Evolutionary conservation across 176 grass and related monocot species (phyloP).

Genomic region (Oryza meridionalis): DNA sequence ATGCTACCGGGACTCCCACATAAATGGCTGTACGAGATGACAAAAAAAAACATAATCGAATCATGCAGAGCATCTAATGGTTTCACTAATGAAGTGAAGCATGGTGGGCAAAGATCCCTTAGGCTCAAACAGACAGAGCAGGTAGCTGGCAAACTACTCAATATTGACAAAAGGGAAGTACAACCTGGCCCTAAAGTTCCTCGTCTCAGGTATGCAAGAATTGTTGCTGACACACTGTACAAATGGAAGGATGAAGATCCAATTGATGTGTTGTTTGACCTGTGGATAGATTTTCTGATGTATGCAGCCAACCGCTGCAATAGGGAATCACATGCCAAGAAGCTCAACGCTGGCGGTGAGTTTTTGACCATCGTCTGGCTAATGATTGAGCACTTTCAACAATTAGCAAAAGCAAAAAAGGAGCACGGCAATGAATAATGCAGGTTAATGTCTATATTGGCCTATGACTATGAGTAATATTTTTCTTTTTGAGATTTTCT

Average conservation of each 20-base stretch:
- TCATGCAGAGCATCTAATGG: neutral
- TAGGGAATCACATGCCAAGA: slow-evolving; percentile 37
- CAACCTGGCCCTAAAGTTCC: neutral
- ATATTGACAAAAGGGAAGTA: fast-evolving
- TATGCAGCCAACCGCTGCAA: slow-evolving; percentile 5
- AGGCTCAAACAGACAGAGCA: neutral
- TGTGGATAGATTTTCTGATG: slow-evolving; percentile 27
- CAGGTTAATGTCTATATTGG: no score
- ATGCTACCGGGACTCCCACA: neutral
- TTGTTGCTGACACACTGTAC: fast-evolving
- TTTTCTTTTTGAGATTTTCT: no score
- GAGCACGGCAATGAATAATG: no score
- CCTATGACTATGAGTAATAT: no score
- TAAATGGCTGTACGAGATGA: neutral
- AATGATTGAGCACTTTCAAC: neutral
- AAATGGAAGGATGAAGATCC: fast-evolving
- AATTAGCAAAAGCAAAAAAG: no score
- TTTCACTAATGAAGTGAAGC: neutral
- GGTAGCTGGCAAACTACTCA: neutral
- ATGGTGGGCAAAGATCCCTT: no score
- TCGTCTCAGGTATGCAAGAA: neutral
- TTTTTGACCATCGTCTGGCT: slow-evolving; percentile 18
- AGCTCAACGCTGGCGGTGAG: slow-evolving; percentile 12
- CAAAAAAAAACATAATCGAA: neutral
- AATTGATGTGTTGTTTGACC: neutral